Conservation (phyloP, 2,329 filamentous ascomycete genomes). For the Cordyceps militaris region DNA sequence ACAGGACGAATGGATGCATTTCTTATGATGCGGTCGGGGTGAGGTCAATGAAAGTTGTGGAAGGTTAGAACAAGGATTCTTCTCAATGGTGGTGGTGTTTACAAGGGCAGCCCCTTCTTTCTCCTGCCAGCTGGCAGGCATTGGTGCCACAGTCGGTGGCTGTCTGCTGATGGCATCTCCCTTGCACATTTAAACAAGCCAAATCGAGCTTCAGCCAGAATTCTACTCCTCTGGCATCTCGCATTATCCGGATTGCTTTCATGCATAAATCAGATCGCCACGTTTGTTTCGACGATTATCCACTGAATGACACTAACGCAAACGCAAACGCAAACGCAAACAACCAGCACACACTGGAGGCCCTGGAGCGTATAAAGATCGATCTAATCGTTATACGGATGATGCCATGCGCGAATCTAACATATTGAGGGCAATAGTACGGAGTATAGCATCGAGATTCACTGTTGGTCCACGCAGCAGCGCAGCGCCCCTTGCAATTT, state of each 20-base stretch:
- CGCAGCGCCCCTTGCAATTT: too few species aligned
- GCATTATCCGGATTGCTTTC: background rate
- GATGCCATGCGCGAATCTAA: background rate
- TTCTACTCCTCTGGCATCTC: background rate
- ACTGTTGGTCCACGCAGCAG: background rate
- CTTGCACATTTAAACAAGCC: background rate
- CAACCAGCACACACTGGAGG: too few species aligned
- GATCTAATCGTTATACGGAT: too few species aligned
- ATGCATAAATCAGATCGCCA: background rate
- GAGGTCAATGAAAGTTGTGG: background rate
- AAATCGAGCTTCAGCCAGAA: background rate
- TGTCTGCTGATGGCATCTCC: background rate
- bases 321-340: too few species aligned
- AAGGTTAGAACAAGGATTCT: background rate
- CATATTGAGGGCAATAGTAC: background rate
- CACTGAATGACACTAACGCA: too few species aligned
- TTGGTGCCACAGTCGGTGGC: background rate
- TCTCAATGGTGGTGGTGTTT: background rate
- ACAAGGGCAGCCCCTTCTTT: background rate
- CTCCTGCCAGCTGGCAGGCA: constrained; percentile 1
- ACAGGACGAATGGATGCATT: background rate
- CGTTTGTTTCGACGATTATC: too few species aligned
- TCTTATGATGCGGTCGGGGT: too few species aligned
- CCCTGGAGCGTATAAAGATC: too few species aligned
- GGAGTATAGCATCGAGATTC: background rate